These are phyloP conservation scores for Rhodotorula paludigena DNA, from an alignment of 768 basidiomycete genomes.

Conservation along the genomic window DNA sequence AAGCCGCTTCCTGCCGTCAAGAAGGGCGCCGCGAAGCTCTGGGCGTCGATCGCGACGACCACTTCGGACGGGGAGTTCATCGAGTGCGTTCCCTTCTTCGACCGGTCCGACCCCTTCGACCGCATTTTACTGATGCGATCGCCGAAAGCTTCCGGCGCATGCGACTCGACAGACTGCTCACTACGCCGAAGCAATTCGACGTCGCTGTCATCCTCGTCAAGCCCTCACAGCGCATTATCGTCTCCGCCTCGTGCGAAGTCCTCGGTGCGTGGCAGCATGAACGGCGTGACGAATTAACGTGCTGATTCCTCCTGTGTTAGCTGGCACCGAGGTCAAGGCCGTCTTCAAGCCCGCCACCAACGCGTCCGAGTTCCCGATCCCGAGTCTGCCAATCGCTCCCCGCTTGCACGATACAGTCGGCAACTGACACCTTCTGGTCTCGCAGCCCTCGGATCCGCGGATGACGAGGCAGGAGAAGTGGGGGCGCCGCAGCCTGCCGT, in stretches of 20 bases:
- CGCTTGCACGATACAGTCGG: too few species aligned
- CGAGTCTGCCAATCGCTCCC: conserved; percentile 7
- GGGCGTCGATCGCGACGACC: conserved; percentile 12
- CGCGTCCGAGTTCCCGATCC: conserved; percentile 19
- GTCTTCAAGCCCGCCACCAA: conserved; percentile 13
- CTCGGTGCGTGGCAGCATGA: conserved; percentile 16
- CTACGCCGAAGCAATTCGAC: conserved; percentile 21
- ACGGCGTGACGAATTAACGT: not conserved
- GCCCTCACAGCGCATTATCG: conserved; percentile 38
- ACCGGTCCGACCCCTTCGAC: too few species aligned
- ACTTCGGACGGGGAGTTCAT: conserved; percentile 36
- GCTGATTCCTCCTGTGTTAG: not conserved
- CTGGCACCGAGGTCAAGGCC: conserved; percentile 24
- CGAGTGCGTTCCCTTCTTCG: conserved; percentile 14
- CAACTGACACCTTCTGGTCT: not conserved
- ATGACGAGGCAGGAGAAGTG: too few species aligned
- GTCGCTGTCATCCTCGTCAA: conserved; percentile 34
- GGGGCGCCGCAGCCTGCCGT: too few species aligned
- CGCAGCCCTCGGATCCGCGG: not conserved
- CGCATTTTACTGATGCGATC: too few species aligned
- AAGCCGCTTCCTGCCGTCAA: conserved; percentile 9
- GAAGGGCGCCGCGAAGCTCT: conserved; percentile 19
- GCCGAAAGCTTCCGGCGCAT: conserved; percentile 26
- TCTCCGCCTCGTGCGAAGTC: conserved; percentile 33
- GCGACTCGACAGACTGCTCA: conserved; percentile 17